These are phyloP conservation scores for Pseudotsuga menziesii DNA, from an alignment of 75 land plant species.

Conservation along the genomic window DNA sequence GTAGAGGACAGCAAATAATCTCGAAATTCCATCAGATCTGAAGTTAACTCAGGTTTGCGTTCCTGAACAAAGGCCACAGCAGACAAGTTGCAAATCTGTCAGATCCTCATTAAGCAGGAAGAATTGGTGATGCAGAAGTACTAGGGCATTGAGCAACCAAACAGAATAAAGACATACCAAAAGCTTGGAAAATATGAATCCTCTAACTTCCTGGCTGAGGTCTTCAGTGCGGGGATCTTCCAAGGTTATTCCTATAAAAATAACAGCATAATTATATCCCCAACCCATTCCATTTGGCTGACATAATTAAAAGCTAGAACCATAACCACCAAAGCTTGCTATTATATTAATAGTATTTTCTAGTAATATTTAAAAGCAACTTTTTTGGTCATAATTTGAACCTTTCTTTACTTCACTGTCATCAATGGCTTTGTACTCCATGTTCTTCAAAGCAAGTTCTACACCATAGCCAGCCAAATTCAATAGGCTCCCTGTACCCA, in stretches of 20 bases:
- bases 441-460: constrained; percentile 97
- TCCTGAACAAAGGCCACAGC: constrained; percentile 44
- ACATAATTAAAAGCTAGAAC: neutral
- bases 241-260: constrained; percentile 45
- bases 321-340: neutral
- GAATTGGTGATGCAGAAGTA: too few relatives aligned
- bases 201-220: constrained; percentile 84
- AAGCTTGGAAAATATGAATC: constrained; percentile 85
- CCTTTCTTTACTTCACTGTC: constrained; percentile 88
- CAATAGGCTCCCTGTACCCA: constrained; percentile 55
- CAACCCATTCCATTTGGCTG: neutral
- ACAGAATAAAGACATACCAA: constrained; percentile 41
- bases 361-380: neutral
- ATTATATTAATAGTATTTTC: neutral
- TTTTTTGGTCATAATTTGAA: constrained; percentile 1
- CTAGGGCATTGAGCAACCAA: too few relatives aligned
- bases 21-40: constrained; percentile 81
- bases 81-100: neutral
- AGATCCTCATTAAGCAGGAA: neutral
- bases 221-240: constrained; percentile 89
- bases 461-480: constrained; percentile 96
- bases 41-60: constrained; percentile 74
- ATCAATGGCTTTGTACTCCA: constrained; percentile 99
- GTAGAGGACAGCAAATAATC: constrained; percentile 91
- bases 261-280: neutral